Base-by-base conservation (phyloP, 192 early-diverging fungal genomes). In the Rhizophagus clarus region DNA sequence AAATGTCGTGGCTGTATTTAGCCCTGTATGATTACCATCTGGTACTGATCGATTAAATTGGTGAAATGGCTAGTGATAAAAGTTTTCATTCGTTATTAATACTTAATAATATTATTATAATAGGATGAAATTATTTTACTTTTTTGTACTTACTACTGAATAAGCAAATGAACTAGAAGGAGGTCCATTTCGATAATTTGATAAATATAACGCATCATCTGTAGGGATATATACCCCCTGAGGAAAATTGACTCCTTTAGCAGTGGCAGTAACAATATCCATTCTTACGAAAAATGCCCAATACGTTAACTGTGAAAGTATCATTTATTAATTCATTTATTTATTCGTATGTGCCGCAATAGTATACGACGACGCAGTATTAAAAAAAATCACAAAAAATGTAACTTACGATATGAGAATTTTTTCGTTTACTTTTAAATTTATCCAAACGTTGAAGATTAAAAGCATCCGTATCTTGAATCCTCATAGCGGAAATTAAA, bases 401-500 rank as follows among this genome's bases (percentile, higher is more conserved):
- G 37, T 40, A 40, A 24, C 37, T 72, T 72, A 72, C 71, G 11
- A 72, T 72, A 49, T 72, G 71, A 28, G 71, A 72, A 72, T 17
- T 42, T 72, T 45, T 72, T 28, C 71, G 15, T 49, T 49, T 28
- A 20, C 34, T 42, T n/a, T 72, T 72, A 47, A 49, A 72, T 49
- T 26, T 32, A n/a, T 11, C 47, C 47, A 49, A 42, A 4, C n/a
- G 37, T 72, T 12, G 2, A 22, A 49, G 26, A 72, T 45, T 22
- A 72, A 40, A 72, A 72, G 71, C 26, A 49, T 72, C 64, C 2
- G 6, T 4, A 6, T 15, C 24, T 6, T 72, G 49, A 7, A 42
- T 51, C 11, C 0, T 6, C 34, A 49, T 17, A 49, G 26, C 37
- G 47, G 12, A 5, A 49, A 49, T 17, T 72, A 11, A 11, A 49